A percentile compares a stretch with the other conserved stretches of the same genome.
phyloP scores from a whole-genome alignment of 805 yeast species.

The Saccharomycopsis sp. region DNA sequence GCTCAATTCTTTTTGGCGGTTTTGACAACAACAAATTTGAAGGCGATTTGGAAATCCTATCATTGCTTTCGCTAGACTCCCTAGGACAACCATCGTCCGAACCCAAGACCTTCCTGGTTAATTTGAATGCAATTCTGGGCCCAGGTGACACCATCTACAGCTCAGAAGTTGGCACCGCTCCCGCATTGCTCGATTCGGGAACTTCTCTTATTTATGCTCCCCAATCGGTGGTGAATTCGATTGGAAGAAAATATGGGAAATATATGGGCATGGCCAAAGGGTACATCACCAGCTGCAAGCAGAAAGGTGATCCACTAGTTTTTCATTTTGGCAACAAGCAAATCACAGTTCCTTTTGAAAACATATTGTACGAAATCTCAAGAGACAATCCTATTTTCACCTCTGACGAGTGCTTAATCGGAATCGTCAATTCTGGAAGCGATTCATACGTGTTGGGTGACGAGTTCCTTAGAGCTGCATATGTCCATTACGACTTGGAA shows the following conservation, averaged over 20 bases:
- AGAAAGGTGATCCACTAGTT: constrained; percentile 15
- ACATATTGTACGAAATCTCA: constrained; percentile 16
- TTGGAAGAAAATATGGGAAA: constrained; percentile 22
- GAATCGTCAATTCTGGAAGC: constrained; percentile 12
- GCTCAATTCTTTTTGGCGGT: constrained; percentile 63
- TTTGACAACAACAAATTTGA: constrained; percentile 55
- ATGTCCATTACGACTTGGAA: constrained; percentile 61
- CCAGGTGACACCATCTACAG: constrained; percentile 7
- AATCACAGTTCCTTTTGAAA: constrained; percentile 16
- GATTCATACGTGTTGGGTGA: constrained; percentile 50
- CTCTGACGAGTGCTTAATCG: constrained; percentile 14
- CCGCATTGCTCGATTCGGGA: constrained; percentile 52
- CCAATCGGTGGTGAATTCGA: constrained; percentile 24
- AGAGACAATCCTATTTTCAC: constrained; percentile 16
- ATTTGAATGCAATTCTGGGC: constrained; percentile 2
- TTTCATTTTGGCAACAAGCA: constrained; percentile 11
- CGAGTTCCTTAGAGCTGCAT: constrained; percentile 55
- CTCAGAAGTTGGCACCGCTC: constrained; percentile 20
- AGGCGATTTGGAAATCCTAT: constrained; percentile 32
- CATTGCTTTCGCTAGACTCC: constrained; percentile 7
- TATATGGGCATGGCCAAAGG: constrained; percentile 13
- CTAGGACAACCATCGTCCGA: constrained; percentile 7
- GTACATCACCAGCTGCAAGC: constrained; percentile 14
- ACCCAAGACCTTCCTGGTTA: constrained; percentile 9
- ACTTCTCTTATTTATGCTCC: constrained; percentile 49